Base-by-base conservation (phyloP, 805 yeast genomes). In the Wickerhamiella slavikovae region DNA sequence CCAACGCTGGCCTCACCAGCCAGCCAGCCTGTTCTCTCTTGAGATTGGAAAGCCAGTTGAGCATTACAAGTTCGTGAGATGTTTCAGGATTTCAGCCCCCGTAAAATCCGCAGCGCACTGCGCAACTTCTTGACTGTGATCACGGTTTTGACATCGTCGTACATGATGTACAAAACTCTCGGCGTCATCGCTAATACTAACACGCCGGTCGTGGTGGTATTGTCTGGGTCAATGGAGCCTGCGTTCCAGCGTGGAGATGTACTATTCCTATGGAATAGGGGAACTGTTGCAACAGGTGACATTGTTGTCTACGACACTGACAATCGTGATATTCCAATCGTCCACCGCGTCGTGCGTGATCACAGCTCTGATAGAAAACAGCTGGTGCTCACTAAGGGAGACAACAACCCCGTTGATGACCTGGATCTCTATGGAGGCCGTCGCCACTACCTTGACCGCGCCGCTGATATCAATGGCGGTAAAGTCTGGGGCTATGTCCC, bases 161-260 rank as follows among this genome's bases (percentile, higher is more conserved):
- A 70, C 52, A 76, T 89, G 66, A 68, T 79, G 35, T 89, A 95
- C 93, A 80, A 79, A 47, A 66, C 77, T 0, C 58, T 85, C 11
- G 68, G 80, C 1, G 57, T 85, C 3, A 58, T 71, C 1, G 63
- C 94, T 8, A 70, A 79, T 52, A 71, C 94, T 0, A 72, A 78
- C 36, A 78, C 95, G 1, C 98, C 98, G 14, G 69, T 89, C 15
- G 98, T 89, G 14, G 98, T 89, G 17, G 98, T 89, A 7, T 65
- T 89, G 28, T 82, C 96, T 1, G 98, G 98, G 4, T 85, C 96
- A 2, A 89, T 89, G 98, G 98, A 89, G 51, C 98, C 98, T 2
- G 98, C 98, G 2, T 89, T 89, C 63, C 95, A 89, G 54, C 68
- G 98, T 54, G 98, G 98, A 29, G 98, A 89, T 49, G 73, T 89